Base-by-base conservation (phyloP, 768 basidiomycete species). In the Rhizopogon sp. region DNA sequence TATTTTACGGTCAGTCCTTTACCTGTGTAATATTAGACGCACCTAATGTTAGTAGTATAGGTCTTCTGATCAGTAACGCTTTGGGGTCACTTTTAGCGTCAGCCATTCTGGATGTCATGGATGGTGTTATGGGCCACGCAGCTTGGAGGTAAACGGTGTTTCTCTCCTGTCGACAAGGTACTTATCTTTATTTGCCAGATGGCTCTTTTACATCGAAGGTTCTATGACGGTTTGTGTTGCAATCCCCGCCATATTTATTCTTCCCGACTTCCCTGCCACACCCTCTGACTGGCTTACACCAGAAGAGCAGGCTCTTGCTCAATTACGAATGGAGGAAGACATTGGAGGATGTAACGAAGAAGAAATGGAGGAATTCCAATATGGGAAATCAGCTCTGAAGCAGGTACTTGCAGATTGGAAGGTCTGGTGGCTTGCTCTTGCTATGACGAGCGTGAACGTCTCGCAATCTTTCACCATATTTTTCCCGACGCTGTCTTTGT, bases 81-180 rank as follows among this genome's bases (percentile, higher is more conserved):
- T 90, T 92, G 64, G 90, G 90, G 4, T 78, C 88, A 2, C 72
- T 93, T 10, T 80, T 93, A 50, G 88, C 90, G 8, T 87, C 88
- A 29, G 85, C 81, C 2, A 88, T 93, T 50, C 78, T 93, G 17
- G 76, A 80, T 59, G 72, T 73, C 11, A 89, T 92, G 86, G 79
- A 90, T 39, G 85, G 84, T 5, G 75, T 75, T 53, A 71, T 82
- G 14, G 90, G 89, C 0, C 74, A 79, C 54, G 76, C 85, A 10
- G 87, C 85, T 0, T 93, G 90, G 90, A 74, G 85, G 80, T 87
- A 65, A 67, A 76, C 10, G 1, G 35, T 25, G 5, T 49, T 37
- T 1, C 5, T 49, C 5, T 25, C 14, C 50, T 49, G 20, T n/a
- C 13, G 33, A 29, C 10, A 8, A 37, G 20, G 14, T 14, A 33